Percentiles rank a stretch among this genome's conserved stretches.
Conservation (phyloP, 257 asterid species). For the Vinca minor region DNA sequence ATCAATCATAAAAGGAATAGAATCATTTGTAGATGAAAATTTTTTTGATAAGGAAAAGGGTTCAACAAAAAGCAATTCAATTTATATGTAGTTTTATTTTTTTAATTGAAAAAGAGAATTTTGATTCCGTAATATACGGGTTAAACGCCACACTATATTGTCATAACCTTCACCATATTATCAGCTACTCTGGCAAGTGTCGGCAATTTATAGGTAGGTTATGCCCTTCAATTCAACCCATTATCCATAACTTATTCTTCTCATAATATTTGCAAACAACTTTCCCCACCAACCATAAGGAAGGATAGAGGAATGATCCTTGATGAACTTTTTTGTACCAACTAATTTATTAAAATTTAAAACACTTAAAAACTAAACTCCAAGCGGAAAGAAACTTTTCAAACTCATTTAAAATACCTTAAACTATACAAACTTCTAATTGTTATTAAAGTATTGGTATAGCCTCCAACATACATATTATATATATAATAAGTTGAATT, state of each 20-base stretch:
- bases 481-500: conserved; percentile 13
- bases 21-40: no score
- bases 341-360: conserved; percentile 6
- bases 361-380: background rate
- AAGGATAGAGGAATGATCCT: conserved; percentile 12
- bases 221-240: no score
- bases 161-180: no score
- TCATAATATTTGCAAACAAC: conserved; percentile 17
- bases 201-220: no score
- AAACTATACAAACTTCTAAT: background rate
- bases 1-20: no score
- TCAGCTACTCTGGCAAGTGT: no score
- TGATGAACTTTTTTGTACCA: conserved; percentile 2
- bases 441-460: background rate
- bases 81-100: no score
- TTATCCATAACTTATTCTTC: conserved; percentile 14
- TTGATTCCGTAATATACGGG: no score
- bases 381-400: conserved; percentile 10
- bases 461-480: conserved; percentile 5
- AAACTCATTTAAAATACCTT: conserved; percentile 1
- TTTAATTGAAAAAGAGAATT: no score
- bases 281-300: conserved; percentile 19
- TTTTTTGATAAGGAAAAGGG: no score
- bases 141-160: no score
- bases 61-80: no score